Conservation (phyloP, 345 rosid genomes). For the Atalantia buxifolia region DNA sequence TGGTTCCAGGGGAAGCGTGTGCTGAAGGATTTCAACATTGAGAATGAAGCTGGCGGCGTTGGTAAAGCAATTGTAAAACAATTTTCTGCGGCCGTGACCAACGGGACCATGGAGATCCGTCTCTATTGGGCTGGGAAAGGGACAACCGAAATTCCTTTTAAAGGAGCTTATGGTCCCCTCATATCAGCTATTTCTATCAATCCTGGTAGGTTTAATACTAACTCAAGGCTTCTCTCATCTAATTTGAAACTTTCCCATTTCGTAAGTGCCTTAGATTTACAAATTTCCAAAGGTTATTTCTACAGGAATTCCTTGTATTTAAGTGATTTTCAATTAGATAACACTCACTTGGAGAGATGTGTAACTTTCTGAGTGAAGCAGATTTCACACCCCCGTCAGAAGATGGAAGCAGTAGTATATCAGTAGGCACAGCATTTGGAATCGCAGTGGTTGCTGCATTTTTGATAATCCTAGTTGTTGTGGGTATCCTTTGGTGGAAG, state of each 20-base stretch:
- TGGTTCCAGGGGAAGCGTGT: slow-evolving; percentile 41
- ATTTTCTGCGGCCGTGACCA: slow-evolving; percentile 6
- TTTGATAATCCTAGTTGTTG: slow-evolving; percentile 26
- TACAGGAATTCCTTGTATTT: no score
- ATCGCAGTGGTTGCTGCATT: slow-evolving; percentile 25
- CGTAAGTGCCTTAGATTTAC: no score
- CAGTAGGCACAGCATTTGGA: slow-evolving; percentile 9
- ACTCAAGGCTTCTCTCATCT: no score
- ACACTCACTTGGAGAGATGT: no score
- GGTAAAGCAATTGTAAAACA: neutral
- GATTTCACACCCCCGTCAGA: neutral
- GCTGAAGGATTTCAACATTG: slow-evolving; percentile 31
- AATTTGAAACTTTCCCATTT: no score
- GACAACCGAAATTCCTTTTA: slow-evolving; percentile 40
- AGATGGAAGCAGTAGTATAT: slow-evolving; percentile 2
- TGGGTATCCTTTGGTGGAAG: no score
- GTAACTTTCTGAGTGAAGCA: neutral
- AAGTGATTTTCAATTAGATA: no score
- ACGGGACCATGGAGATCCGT: no score
- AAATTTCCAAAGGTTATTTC: no score
- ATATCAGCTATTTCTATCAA: slow-evolving; percentile 48
- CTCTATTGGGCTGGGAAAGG: slow-evolving; percentile 66
- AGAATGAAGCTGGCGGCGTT: slow-evolving; percentile 26
- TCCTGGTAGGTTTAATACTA: slow-evolving; percentile 15
- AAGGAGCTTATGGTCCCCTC: slow-evolving; percentile 54